These are phyloP conservation scores for Saccharomyces hybrid DNA, from an alignment of 1,139 yeast species.

Conservation along the genomic window DNA sequence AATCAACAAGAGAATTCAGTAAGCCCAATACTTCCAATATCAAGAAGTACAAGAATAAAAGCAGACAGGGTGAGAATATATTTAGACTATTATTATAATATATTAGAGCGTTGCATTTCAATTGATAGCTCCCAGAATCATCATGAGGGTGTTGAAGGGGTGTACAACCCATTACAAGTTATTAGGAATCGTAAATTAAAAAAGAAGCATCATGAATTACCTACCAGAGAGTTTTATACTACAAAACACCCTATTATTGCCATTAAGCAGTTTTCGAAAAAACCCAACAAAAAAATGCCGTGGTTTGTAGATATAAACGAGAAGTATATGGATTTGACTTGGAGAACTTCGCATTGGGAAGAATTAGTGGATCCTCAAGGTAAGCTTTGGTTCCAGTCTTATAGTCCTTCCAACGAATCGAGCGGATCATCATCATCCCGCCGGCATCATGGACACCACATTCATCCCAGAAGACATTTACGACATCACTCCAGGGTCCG, in stretches of 20 bases:
- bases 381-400: slow-evolving; percentile 47
- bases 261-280: slow-evolving; percentile 24
- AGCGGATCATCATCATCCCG: slow-evolving; percentile 1
- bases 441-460: slow-evolving; percentile 6
- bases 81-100: slow-evolving; percentile 27
- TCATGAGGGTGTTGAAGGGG: slow-evolving; percentile 46
- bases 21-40: slow-evolving; percentile 6
- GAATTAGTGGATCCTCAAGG: slow-evolving; percentile 51
- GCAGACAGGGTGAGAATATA: slow-evolving; percentile 30
- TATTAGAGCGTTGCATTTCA: slow-evolving; percentile 20
- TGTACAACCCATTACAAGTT: slow-evolving; percentile 74
- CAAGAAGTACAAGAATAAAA: slow-evolving; percentile 22
- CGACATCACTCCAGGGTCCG: background rate
- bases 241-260: slow-evolving; percentile 27
- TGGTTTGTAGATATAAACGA: slow-evolving; percentile 72
- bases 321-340: slow-evolving; percentile 48
- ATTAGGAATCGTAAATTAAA: slow-evolving; percentile 59
- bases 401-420: slow-evolving; percentile 2
- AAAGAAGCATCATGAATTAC: slow-evolving; percentile 36
- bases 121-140: slow-evolving; percentile 11
- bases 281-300: slow-evolving; percentile 20
- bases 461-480: slow-evolving; percentile 8
- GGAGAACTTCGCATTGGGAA: slow-evolving; percentile 63
- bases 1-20: slow-evolving; percentile 1
- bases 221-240: slow-evolving; percentile 24